These are phyloP conservation scores for Pleurotus platypus DNA, from an alignment of 768 basidiomycete genomes.

Conservation along the genomic window DNA sequence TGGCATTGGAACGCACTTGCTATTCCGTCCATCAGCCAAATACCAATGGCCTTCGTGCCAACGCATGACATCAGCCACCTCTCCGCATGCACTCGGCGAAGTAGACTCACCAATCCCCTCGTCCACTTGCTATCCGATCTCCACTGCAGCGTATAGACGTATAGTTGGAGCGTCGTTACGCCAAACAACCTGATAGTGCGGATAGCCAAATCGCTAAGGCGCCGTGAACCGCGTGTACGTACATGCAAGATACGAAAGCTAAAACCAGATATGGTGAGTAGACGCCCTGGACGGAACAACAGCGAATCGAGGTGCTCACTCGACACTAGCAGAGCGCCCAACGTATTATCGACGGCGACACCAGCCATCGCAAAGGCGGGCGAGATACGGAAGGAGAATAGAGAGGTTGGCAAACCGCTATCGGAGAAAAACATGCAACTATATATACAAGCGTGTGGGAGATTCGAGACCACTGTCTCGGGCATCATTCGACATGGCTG, in stretches of 20 bases:
- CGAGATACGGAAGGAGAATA: too few relatives aligned
- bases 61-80: too few relatives aligned
- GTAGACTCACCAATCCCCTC: not conserved
- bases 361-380: too few relatives aligned
- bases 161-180: not conserved
- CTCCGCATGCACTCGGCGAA: not conserved
- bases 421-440: too few relatives aligned
- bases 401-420: too few relatives aligned
- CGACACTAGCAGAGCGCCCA: not conserved
- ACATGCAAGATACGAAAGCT: not conserved
- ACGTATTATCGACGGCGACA: not conserved
- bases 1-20: not conserved
- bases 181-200: not conserved
- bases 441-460: too few relatives aligned
- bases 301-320: not conserved
- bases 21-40: not conserved
- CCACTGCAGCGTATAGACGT: not conserved
- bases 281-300: not conserved
- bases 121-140: not conserved
- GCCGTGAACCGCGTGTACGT: not conserved
- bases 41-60: not conserved
- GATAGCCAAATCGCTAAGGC: not conserved
- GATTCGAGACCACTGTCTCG: too few relatives aligned
- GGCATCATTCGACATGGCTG: too few relatives aligned
- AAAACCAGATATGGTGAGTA: not conserved